phyloP scores from a whole-genome alignment of 2,329 filamentous ascomycete genomes.

The Blumeria graminis region DNA sequence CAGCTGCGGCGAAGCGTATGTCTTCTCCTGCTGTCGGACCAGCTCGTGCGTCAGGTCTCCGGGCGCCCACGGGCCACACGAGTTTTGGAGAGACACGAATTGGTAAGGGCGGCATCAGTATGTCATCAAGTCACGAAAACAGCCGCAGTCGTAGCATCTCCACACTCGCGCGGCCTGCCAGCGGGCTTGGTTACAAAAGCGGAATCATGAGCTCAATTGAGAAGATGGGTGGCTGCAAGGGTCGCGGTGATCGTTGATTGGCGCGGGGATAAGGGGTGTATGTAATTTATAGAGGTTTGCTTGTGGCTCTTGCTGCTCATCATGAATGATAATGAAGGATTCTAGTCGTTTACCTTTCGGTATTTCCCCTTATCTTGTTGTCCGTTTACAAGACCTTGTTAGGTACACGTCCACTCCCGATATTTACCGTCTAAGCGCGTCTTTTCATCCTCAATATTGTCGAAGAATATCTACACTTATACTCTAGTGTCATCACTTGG shows the following conservation, averaged over 20 bases:
- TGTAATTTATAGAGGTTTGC: no score
- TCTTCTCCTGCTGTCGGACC: slow-evolving; percentile 11
- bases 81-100: slow-evolving; percentile 23
- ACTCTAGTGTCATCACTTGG: no score
- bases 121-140: slow-evolving; percentile 9
- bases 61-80: slow-evolving; percentile 28
- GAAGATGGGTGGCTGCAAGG: slow-evolving; percentile 47
- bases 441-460: no score
- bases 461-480: no score
- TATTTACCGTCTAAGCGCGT: neutral
- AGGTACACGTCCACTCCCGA: neutral
- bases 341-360: no score
- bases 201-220: slow-evolving; percentile 71
- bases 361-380: no score
- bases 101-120: slow-evolving; percentile 14
- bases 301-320: no score
- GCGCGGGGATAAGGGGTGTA: neutral
- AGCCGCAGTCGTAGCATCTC: slow-evolving; percentile 17
- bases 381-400: no score
- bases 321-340: no score
- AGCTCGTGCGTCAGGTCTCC: slow-evolving; percentile 26
- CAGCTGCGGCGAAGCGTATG: slow-evolving; percentile 8
- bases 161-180: slow-evolving; percentile 10
- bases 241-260: slow-evolving; percentile 7
- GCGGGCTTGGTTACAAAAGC: slow-evolving; percentile 26